Percentiles rank a stretch among this genome's conserved stretches.
Evolutionary conservation across 345 rosid species (phyloP).

Genomic region (Lepidium didymum): DNA sequence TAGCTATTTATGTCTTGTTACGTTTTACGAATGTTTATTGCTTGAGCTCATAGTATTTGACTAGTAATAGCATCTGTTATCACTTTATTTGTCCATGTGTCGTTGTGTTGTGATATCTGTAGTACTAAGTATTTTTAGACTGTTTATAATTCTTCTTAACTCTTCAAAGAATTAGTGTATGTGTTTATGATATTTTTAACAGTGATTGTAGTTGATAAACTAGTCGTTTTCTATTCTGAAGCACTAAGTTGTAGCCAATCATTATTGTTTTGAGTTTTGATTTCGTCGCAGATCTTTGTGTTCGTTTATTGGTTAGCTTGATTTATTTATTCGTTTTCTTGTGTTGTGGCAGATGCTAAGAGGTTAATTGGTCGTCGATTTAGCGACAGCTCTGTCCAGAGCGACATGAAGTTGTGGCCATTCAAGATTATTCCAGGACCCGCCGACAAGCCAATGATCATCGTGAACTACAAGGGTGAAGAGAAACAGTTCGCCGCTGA

Average conservation of each 20-base stretch:
- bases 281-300: not conserved
- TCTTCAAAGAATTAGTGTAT: no score
- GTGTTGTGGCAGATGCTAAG: conserved; percentile 44
- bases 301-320: not conserved
- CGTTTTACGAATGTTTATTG: not conserved
- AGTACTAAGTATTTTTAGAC: no score
- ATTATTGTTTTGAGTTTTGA: not conserved
- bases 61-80: not conserved
- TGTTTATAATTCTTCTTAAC: no score
- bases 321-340: not conserved
- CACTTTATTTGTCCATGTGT: not conserved
- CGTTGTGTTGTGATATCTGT: no score
- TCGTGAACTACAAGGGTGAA: conserved; percentile 60
- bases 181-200: no score
- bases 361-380: conserved; percentile 71
- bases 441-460: conserved; percentile 67
- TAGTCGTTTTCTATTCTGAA: not conserved
- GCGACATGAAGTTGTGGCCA: conserved; percentile 70
- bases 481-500: conserved; percentile 67
- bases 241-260: not conserved
- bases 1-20: not conserved
- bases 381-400: conserved; percentile 55
- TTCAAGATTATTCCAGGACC: conserved; percentile 66
- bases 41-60: not conserved
- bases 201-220: no score